phyloP scores from a whole-genome alignment of 192 early-diverging fungal genomes.

The Backusella australiensis region DNA sequence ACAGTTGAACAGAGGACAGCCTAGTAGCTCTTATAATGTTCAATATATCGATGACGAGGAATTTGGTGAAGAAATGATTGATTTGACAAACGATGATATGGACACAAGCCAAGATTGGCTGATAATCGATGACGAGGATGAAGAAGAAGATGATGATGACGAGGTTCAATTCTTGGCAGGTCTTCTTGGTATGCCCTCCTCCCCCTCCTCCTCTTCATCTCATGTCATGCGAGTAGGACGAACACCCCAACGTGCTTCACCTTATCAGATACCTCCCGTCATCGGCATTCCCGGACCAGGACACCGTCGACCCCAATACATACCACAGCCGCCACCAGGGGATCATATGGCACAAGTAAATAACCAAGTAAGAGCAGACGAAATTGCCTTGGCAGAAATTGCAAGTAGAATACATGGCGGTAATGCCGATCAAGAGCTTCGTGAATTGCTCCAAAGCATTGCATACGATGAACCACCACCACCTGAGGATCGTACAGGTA shows the following conservation, averaged over 20 bases:
- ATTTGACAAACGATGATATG: not conserved
- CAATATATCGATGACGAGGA: not conserved
- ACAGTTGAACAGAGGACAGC: not conserved
- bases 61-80: not conserved
- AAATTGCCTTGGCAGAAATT: not conserved
- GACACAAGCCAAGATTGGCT: not conserved
- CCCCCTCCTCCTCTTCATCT: not conserved
- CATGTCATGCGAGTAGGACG: not conserved
- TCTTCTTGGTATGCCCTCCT: too few relatives aligned
- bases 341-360: not conserved
- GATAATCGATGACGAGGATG: not conserved
- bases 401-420: not conserved
- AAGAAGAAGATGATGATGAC: not conserved
- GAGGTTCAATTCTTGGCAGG: not conserved
- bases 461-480: constrained; percentile 28
- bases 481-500: constrained; percentile 41
- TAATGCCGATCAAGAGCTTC: constrained; percentile 23
- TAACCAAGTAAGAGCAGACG: not conserved
- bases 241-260: not conserved
- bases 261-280: not conserved
- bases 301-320: not conserved
- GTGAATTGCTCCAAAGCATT: constrained; percentile 35
- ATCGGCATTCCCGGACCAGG: not conserved
- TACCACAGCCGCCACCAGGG: not conserved
- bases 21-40: not conserved